These are phyloP conservation scores for Podospora tetraspora DNA, from an alignment of 495 filamentous ascomycete genomes.

Conservation along the genomic window DNA sequence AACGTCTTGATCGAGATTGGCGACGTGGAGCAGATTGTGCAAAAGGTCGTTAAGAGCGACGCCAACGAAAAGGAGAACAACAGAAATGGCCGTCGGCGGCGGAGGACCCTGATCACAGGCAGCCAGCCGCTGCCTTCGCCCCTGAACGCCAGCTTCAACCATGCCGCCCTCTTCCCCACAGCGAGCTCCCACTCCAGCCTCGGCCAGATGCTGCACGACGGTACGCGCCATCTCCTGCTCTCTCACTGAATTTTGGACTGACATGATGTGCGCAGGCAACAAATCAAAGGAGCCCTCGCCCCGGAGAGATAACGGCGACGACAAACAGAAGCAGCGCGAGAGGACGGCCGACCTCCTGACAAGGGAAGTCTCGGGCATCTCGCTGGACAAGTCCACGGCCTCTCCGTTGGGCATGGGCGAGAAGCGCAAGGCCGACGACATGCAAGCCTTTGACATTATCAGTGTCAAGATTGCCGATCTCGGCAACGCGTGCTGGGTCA, in stretches of 20 bases:
- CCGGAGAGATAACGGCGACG: constrained; percentile 52
- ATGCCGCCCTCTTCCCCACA: constrained; percentile 62
- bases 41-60: constrained; percentile 88
- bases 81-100: constrained; percentile 84
- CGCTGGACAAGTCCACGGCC: constrained; percentile 68
- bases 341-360: constrained; percentile 91
- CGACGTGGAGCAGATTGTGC: constrained; percentile 93
- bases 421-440: constrained; percentile 48
- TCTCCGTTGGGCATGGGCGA: constrained; percentile 40
- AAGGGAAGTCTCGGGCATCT: constrained; percentile 90
- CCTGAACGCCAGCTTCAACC: constrained; percentile 83
- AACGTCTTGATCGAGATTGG: constrained; percentile 99
- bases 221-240: constrained; percentile 34
- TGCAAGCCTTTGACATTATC: constrained; percentile 64
- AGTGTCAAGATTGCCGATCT: constrained; percentile 99
- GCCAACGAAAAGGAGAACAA: constrained; percentile 79
- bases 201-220: constrained; percentile 75
- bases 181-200: constrained; percentile 75
- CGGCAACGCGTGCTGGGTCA: constrained; percentile 97
- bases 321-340: constrained; percentile 81
- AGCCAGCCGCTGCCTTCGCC: constrained; percentile 95
- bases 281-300: constrained; percentile 51
- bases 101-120: constrained; percentile 92
- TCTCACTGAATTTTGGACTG: background rate
- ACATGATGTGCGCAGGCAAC: constrained; percentile 19